phyloP scores from a whole-genome alignment of 805 yeast genomes.

The Metschnikowia baotianmanensis region DNA sequence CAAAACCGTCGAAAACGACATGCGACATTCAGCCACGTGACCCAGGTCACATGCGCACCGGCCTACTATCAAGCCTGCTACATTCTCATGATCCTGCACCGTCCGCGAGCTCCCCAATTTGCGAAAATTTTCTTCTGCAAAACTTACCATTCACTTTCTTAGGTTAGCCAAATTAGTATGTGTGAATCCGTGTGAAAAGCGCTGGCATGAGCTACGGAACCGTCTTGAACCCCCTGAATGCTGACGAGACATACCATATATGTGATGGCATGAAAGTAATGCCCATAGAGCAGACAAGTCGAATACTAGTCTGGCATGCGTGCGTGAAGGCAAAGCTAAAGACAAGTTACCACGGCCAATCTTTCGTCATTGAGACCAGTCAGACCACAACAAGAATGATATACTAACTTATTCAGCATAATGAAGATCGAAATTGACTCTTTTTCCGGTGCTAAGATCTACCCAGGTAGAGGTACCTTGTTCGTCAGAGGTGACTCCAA shows the following conservation, averaged over 20 bases:
- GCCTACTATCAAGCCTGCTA: not conserved
- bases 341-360: not conserved
- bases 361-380: too few species aligned
- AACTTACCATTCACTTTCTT: slow-evolving; percentile 15
- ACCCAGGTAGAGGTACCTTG: slow-evolving; percentile 99
- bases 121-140: slow-evolving; percentile 20
- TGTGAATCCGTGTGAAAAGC: slow-evolving; percentile 9
- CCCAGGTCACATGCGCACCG: not conserved
- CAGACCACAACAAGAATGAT: not conserved
- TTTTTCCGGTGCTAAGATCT: slow-evolving; percentile 98
- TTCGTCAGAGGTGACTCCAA: slow-evolving; percentile 99
- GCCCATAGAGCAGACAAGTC: not conserved
- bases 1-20: too few species aligned
- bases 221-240: too few species aligned
- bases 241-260: too few species aligned
- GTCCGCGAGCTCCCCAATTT: slow-evolving; percentile 13
- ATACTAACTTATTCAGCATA: slow-evolving; percentile 41
- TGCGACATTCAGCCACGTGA: slow-evolving; percentile 13
- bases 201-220: slow-evolving; percentile 3
- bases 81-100: slow-evolving; percentile 18
- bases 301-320: too few species aligned
- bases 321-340: not conserved
- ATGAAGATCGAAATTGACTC: slow-evolving; percentile 99
- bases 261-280: too few species aligned
- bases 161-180: slow-evolving; percentile 22